Evolutionary conservation across 2,329 filamentous ascomycete genomes (phyloP).

Genomic region (Cordyceps pruinosa): DNA sequence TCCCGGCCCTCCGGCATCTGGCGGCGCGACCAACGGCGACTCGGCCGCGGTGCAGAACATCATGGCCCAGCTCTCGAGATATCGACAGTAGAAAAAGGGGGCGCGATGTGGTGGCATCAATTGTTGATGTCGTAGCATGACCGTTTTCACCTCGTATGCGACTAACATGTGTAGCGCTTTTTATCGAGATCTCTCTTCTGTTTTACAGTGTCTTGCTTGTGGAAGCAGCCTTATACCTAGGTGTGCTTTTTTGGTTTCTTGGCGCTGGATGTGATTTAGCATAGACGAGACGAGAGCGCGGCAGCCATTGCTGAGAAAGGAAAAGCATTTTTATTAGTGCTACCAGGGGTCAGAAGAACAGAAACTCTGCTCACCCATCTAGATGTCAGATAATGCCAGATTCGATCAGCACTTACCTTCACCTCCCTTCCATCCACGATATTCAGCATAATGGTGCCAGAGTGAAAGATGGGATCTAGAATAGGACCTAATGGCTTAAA

Average conservation of each 20-base stretch:
- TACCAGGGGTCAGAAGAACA: not conserved
- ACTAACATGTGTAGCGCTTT: not conserved
- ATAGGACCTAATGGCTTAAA: no score
- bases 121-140: not conserved
- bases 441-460: no score
- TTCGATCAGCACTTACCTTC: not conserved
- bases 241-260: not conserved
- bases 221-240: not conserved
- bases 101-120: not conserved
- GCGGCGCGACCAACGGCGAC: constrained; percentile 22
- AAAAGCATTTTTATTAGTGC: not conserved
- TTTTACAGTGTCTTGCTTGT: not conserved
- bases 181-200: no score
- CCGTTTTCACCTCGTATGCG: not conserved
- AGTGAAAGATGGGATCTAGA: no score
- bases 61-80: constrained; percentile 64
- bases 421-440: not conserved
- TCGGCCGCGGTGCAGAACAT: constrained; percentile 60
- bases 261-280: not conserved
- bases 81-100: constrained; percentile 41
- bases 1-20: not conserved
- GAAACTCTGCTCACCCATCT: not conserved
- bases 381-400: not conserved
- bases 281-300: not conserved
- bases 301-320: not conserved